Evolutionary conservation across 2,329 filamentous ascomycete genomes (phyloP).

Genomic region (Fusarium foetens): DNA sequence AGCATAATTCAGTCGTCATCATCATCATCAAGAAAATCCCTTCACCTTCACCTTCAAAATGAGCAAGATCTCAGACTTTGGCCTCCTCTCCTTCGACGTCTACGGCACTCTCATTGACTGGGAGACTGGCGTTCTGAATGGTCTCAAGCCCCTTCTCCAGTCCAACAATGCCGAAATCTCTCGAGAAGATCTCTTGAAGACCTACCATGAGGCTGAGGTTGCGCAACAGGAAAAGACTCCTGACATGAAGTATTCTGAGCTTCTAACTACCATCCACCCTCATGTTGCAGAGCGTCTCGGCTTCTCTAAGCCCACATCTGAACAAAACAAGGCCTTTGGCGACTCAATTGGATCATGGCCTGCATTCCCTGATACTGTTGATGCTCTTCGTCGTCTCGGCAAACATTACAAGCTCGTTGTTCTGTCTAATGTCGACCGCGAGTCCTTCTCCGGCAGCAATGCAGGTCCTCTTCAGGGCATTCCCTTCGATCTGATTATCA

Average conservation of each 20-base stretch:
- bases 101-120: constrained; percentile 86
- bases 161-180: constrained; percentile 43
- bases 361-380: constrained; percentile 68
- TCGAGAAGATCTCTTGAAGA: constrained; percentile 53
- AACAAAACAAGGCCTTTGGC: constrained; percentile 61
- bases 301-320: constrained; percentile 49
- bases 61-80: constrained; percentile 44
- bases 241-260: constrained; percentile 65
- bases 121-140: constrained; percentile 71
- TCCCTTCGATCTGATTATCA: constrained; percentile 70
- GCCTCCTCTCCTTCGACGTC: constrained; percentile 76
- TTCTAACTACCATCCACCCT: constrained; percentile 63
- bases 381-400: constrained; percentile 61
- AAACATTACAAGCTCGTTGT: constrained; percentile 67
- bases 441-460: constrained; percentile 58
- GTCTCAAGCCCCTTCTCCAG: constrained; percentile 62
- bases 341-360: constrained; percentile 64
- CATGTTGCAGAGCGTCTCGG: constrained; percentile 57
- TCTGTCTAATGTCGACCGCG: constrained; percentile 66
- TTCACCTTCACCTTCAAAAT: constrained; percentile 9
- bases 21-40: not conserved
- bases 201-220: constrained; percentile 57
- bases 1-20: not conserved
- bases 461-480: constrained; percentile 59
- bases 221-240: constrained; percentile 66